phyloP scores from a whole-genome alignment of 202 grass and related monocot genomes.

The Brachypodium distachyon region DNA sequence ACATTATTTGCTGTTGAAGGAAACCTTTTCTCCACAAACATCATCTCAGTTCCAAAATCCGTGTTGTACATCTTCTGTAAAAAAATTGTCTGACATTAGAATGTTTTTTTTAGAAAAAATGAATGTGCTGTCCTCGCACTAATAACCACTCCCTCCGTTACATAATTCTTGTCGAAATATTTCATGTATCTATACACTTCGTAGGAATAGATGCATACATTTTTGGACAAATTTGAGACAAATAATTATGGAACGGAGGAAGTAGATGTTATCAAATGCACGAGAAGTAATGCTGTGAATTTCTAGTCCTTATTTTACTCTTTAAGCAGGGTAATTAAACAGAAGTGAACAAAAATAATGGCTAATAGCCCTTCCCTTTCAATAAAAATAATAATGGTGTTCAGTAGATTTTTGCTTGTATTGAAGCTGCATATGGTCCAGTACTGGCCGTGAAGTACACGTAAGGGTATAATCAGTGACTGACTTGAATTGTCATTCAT shows the following conservation, averaged over 20 bases:
- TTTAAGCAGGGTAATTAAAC: neutral
- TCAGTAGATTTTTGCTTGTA: neutral
- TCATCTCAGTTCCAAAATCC: neutral
- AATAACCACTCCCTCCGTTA: too few species aligned
- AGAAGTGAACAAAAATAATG: neutral
- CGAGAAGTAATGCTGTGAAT: neutral
- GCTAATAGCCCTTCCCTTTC: neutral
- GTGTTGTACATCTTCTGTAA: neutral
- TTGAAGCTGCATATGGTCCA: neutral
- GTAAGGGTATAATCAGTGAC: constrained; percentile 16
- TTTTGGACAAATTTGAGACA: too few species aligned
- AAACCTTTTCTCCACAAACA: neutral
- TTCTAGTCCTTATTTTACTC: too few species aligned
- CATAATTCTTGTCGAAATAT: too few species aligned
- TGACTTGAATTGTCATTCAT: constrained; percentile 14
- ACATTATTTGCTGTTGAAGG: neutral
- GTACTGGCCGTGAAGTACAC: constrained; percentile 10
- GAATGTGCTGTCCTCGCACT: too few species aligned
- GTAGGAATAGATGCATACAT: too few species aligned
- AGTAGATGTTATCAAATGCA: neutral
- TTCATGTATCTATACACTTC: too few species aligned
- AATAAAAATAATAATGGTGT: neutral
- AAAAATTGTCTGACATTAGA: neutral
- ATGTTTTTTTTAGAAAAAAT: too few species aligned
- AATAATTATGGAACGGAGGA: too few species aligned